phyloP scores from a whole-genome alignment of 2,329 filamentous ascomycete genomes.

The Beauveria brongniartii region DNA sequence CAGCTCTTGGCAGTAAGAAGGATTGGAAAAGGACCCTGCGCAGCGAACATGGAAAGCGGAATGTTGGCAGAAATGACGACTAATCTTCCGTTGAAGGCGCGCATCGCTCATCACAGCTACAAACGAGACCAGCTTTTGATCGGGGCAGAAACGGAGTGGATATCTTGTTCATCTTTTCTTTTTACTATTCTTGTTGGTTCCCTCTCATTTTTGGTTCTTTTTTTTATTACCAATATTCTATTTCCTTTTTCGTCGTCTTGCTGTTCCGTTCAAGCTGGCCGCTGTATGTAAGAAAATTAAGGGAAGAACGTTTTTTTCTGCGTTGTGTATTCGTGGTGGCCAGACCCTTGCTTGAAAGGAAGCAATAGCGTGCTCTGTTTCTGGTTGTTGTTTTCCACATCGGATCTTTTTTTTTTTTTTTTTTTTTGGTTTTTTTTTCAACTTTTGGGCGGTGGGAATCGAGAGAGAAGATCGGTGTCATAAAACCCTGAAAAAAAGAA shows the following conservation, averaged over 20 bases:
- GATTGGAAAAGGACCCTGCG: neutral
- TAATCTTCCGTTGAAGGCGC: neutral
- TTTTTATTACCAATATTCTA: slow-evolving; percentile 6
- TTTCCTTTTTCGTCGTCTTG: neutral
- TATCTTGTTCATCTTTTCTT: slow-evolving; percentile 4
- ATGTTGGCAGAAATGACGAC: neutral
- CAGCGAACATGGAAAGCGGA: neutral
- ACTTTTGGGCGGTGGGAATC: neutral
- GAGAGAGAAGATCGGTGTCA: neutral
- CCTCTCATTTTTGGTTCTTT: slow-evolving; percentile 11
- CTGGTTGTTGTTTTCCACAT: slow-evolving; percentile 4
- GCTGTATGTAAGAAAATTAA: neutral
- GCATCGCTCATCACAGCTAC: neutral
- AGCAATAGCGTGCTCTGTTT: slow-evolving; percentile 6
- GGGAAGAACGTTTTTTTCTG: slow-evolving; percentile 1
- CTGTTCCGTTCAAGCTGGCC: neutral
- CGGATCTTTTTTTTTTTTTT: neutral
- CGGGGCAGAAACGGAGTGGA: slow-evolving; percentile 4
- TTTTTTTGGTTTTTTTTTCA: neutral
- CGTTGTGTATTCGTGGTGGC: neutral
- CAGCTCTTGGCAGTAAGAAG: neutral
- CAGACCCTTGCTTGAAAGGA: neutral
- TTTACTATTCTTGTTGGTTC: slow-evolving; percentile 6
- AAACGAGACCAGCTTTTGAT: neutral
- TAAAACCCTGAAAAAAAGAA: neutral